These are phyloP conservation scores for Geotrichum siamense DNA, from an alignment of 1,139 yeast genomes.

Conservation along the genomic window DNA sequence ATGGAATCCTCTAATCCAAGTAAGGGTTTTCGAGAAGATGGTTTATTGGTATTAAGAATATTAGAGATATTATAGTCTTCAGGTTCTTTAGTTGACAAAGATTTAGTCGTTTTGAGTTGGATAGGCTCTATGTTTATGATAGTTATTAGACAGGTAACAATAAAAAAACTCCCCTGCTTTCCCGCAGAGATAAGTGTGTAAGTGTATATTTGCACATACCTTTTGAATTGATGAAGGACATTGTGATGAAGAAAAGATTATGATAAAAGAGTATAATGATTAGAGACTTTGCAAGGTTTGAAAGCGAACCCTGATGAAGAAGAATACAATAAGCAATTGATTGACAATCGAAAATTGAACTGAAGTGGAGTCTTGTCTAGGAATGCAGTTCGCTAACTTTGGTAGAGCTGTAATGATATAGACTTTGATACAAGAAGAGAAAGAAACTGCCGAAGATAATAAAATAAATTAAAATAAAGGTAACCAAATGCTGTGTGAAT, in stretches of 20 bases:
- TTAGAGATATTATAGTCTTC: neutral
- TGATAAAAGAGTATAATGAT: neutral
- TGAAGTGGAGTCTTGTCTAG: no score
- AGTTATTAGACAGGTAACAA: no score
- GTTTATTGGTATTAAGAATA: no score
- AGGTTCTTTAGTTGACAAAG: neutral
- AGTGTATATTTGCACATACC: no score
- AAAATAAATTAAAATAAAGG: no score
- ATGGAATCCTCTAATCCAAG: neutral
- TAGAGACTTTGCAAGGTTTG: constrained; percentile 4
- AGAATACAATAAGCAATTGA: constrained; percentile 4
- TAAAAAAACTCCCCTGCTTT: no score
- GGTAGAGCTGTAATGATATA: no score
- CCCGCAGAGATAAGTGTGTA: no score
- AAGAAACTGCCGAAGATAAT: no score
- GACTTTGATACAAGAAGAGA: no score
- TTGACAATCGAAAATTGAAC: constrained; percentile 1
- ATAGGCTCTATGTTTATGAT: constrained; percentile 15
- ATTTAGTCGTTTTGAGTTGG: constrained; percentile 8
- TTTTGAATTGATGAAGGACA: constrained; percentile 17
- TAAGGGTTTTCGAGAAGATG: neutral
- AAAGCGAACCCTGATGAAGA: constrained; percentile 1
- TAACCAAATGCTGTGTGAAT: no score
- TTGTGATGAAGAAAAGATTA: neutral
- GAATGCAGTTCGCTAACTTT: no score